Evolutionary conservation across 1,284 basidiomycete species (phyloP), one percentile per base, ranked within the genome.

Genomic region (Inonotus obliquus): DNA sequence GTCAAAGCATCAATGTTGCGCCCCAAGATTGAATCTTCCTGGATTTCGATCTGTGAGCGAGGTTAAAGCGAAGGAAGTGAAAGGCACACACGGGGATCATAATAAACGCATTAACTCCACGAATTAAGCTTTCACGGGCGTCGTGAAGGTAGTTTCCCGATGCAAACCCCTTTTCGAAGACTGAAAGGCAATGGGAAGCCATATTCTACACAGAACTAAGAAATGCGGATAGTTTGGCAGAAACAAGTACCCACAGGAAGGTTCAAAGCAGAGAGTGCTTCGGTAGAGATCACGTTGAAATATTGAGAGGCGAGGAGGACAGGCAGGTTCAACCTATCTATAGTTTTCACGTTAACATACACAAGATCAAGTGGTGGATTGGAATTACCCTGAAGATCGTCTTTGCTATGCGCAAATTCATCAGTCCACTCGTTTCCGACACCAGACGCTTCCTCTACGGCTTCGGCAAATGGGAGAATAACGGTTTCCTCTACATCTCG

Each of bases 391-490:
- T 39, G 72, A 72, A 67, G 68, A 65, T 73, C 74, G 65, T 81
- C 76, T 4, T 75, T 74, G 17, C 74, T 73, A 21, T 79, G 78
- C 58, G 78, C 77, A 68, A 89, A 90, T 67, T 91, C 87, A 53
- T 74, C 79, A 68, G 85, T 83, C 89, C 89, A 91, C 13, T 23
- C 21, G 37, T 79, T 81, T 39, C 73, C 73, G 2, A 72, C 71
- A 11, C 69, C 64, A 23, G 68, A 64, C 52, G 71, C 69, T 21
- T 72, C 73, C 65, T 91, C 88, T 70, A 89, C 81, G 7, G 84
- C 79, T 69, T 91, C 88, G 7, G 89, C 89, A 37, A 89, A 75
- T 3, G 85, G 81, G 35, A 91, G 75, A 17, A 91, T 41, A 5
- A 57, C 23, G 19, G 87, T 84, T 61, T 87, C 81, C 70, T 91